phyloP scores from a whole-genome alignment of 2,329 filamentous ascomycete genomes.

The Beauveria sp. region DNA sequence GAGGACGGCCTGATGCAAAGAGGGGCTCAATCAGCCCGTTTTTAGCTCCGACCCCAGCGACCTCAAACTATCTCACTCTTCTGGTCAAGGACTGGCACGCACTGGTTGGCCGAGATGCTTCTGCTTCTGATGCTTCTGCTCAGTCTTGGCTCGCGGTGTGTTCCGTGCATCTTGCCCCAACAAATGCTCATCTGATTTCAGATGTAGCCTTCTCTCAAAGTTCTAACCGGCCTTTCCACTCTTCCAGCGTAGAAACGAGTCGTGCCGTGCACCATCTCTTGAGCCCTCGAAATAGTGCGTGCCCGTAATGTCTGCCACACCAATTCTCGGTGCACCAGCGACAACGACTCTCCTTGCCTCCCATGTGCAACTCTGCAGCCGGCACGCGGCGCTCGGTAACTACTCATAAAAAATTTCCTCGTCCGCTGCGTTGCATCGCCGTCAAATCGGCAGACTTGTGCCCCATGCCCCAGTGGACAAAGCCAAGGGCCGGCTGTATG shows the following conservation, averaged over 20 bases:
- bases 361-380: background rate
- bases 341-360: background rate
- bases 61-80: background rate
- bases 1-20: background rate
- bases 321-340: background rate
- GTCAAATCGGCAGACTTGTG: slow-evolving; percentile 1
- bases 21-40: background rate
- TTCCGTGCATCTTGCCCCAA: background rate
- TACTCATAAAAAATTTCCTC: background rate
- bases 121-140: background rate
- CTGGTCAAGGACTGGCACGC: background rate
- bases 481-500: background rate
- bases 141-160: background rate
- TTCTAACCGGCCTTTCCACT: background rate
- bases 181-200: background rate
- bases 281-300: background rate
- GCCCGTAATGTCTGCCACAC: background rate
- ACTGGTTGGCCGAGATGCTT: background rate
- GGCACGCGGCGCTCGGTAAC: slow-evolving; percentile 4
- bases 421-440: slow-evolving; percentile 1
- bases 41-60: background rate
- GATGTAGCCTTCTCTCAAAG: background rate
- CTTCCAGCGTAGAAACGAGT: background rate
- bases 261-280: background rate
- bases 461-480: background rate